Evolutionary conservation across 2,329 filamentous ascomycete species (phyloP), one percentile per base, ranked within the genome.

Genomic region (Calonectria naviculata): DNA sequence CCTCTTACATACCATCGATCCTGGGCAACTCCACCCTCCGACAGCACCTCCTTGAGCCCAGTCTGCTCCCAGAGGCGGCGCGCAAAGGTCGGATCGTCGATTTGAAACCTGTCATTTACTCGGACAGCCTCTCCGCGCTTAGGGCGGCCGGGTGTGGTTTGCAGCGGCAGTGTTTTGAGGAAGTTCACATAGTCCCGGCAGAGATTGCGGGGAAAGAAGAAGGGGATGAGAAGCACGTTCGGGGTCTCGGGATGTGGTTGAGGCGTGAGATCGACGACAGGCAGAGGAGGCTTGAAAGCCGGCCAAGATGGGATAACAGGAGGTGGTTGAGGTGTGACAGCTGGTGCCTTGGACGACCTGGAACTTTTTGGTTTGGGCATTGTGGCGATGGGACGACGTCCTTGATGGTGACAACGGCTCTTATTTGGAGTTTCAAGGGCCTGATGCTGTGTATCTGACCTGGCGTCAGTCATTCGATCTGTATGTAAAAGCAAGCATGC

Each of bases 51-150:
- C 76, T 89, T 91, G 74, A 98, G 83, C 0, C 93, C 93, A 1
- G 95, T 98, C 72, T 90, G 88, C 52, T 88, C 87, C 95, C 95
- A 98, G 17, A 98, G 83, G 66, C 89, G 86, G 77, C 91, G 87
- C 0, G 95, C 94, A 81, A 98, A 97, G 0, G 74, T 82, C 31
- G 89, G 83, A 83, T 98, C 95, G 31, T 95, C 86, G 24, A 97
- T 85, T 83, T 97, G 94, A 77, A 93, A 97, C 13, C 96, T 91
- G 81, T 98, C 96, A 81, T 98, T 98, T 56, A 98, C 93, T 41
- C 96, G 89, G 9, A 94, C 89, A 1, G 95, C 95, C 67, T 97
- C 92, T 58, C 94, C 94, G 72, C 91, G 92, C 81, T 94, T 96
- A 1, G 94, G 94, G 71, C 91, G 91, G 0, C 91, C 91, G 0